These are phyloP conservation scores for Lasiosphaeria ovina DNA, from an alignment of 495 filamentous ascomycete species.

Conservation along the genomic window DNA sequence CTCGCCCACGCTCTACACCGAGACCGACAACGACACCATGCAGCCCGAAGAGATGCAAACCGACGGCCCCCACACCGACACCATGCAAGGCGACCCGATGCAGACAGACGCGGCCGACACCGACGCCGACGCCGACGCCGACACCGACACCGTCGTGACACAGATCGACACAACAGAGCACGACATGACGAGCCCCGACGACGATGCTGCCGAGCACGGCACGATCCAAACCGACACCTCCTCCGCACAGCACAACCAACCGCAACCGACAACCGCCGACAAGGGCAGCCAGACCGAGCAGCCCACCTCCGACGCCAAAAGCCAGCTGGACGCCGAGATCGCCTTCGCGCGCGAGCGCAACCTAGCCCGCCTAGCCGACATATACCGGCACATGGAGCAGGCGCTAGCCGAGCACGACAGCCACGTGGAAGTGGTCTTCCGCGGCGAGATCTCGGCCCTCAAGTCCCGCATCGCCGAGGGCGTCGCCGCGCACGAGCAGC, in stretches of 20 bases:
- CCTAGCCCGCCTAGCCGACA: not conserved
- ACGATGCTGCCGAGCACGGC: too few relatives aligned
- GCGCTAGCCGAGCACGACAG: not conserved
- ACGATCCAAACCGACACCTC: not conserved
- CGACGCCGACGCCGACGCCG: too few relatives aligned
- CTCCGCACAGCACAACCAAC: not conserved
- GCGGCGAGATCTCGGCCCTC: not conserved
- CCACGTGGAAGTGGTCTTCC: not conserved
- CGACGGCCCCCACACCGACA: not conserved
- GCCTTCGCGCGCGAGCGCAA: not conserved
- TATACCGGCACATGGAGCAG: not conserved
- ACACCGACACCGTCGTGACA: too few relatives aligned
- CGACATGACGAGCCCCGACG: too few relatives aligned
- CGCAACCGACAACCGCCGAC: not conserved
- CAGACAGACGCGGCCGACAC: too few relatives aligned
- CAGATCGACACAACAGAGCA: too few relatives aligned
- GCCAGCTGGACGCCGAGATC: not conserved
- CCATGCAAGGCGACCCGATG: not conserved
- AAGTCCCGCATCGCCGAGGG: not conserved
- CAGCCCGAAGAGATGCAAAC: not conserved
- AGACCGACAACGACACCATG: not conserved
- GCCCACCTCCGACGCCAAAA: not conserved
- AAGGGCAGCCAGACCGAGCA: not conserved
- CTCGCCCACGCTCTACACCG: not conserved
- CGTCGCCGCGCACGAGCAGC: not conserved